Evolutionary conservation across 108 stramenopile genomes (phyloP), one percentile per base, ranked within the genome.

Genomic region (Discostella pseudostelligera): DNA sequence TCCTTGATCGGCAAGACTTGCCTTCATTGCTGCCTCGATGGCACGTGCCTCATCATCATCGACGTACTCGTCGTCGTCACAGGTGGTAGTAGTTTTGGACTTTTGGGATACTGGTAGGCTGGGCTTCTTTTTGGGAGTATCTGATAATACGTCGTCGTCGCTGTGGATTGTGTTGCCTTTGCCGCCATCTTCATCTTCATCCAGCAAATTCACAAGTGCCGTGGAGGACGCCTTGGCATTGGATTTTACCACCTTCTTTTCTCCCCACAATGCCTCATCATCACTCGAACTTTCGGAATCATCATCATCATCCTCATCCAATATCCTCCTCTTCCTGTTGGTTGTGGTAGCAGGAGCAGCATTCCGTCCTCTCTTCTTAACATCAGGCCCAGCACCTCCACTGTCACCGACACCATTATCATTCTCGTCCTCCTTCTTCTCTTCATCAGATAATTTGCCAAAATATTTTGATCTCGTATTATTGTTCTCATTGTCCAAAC

Each of bases 1-100:
- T 37, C 16, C 14, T 54, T 39, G 39, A 24, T 83, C 72, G 57
- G 74, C 68, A 16, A 57, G 20, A 39, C 81, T 81, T 12, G 59
- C 55, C 40, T 78, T 66, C 17, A 82, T 69, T 9, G 79, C 79
- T 11, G 21, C 29, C 14, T 67, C 45, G 25, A 80, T 37, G 11
- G 81, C 79, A 10, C 65, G 48, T 8, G 65, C 69, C 39, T 80
- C 79, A 14, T 84, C 79, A 14, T 78, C 81, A 1, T 70, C 72
- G 12, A 62, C 51, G 50, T 59, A 66, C 26, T 61, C 58, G 20
- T 74, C 60, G 17, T 55, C 29, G 11, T 28, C 19, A 32, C 48
- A 67, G 53, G 53, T 8, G 14, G 32, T 2, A 22, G 44, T 47
- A 12, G 35, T 7, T 19, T 25, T 5, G 58, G 24, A 29, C 32